These are phyloP conservation scores for Zoysia pacifica DNA, from an alignment of 176 grass and related monocot genomes.

Conservation along the genomic window DNA sequence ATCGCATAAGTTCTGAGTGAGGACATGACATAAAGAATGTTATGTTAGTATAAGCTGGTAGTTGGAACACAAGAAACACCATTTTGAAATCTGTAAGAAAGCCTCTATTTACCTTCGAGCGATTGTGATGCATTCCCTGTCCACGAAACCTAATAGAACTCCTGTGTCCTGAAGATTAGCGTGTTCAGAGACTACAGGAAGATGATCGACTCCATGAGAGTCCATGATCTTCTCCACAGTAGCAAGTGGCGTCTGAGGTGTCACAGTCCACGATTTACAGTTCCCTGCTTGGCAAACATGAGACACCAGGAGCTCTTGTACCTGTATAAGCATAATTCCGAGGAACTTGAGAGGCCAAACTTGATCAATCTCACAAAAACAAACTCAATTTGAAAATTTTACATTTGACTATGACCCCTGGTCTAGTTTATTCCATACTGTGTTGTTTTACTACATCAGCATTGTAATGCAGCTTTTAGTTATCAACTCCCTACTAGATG, in stretches of 20 bases:
- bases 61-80: conserved; percentile 7
- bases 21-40: conserved; percentile 19
- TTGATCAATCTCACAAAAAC: background rate
- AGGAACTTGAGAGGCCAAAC: background rate
- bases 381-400: background rate
- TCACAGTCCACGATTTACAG: conserved; percentile 57
- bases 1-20: conserved; percentile 49
- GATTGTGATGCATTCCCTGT: conserved; percentile 70
- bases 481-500: conserved; percentile 4
- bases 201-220: conserved; percentile 49
- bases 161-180: conserved; percentile 16
- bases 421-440: background rate
- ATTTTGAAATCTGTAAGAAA: background rate
- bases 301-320: conserved; percentile 48
- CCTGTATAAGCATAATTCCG: conserved; percentile 35
- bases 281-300: conserved; percentile 52
- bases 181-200: conserved; percentile 73
- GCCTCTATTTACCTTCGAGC: conserved; percentile 54
- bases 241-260: conserved; percentile 55
- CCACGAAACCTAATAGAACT: conserved; percentile 63
- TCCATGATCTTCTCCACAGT: conserved; percentile 79
- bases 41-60: background rate
- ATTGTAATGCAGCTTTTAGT: background rate
- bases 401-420: background rate
- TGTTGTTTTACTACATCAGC: conserved; percentile 8